Conservation (phyloP, 768 basidiomycete genomes). For the Leccinum fibrillosum region DNA sequence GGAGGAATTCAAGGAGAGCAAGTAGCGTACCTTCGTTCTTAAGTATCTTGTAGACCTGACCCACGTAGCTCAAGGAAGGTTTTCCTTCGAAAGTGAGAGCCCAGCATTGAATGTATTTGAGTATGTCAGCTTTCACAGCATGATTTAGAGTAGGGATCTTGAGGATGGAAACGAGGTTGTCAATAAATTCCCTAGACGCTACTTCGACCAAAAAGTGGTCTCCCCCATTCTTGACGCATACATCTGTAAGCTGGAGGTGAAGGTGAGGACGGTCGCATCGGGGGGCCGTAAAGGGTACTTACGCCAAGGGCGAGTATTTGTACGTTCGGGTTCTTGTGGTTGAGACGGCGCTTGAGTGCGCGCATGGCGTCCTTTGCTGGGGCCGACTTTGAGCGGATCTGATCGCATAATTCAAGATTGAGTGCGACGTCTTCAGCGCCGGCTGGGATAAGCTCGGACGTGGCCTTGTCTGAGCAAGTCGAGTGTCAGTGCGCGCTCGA, state of each 20-base stretch:
- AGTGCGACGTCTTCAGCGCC: slow-evolving; percentile 89
- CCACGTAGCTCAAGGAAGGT: slow-evolving; percentile 65
- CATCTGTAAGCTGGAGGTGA: slow-evolving; percentile 68
- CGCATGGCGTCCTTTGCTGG: slow-evolving; percentile 86
- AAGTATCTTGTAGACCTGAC: slow-evolving; percentile 76
- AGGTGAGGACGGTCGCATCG: slow-evolving; percentile 2
- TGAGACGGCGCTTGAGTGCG: slow-evolving; percentile 79
- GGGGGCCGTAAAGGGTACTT: slow-evolving; percentile 32
- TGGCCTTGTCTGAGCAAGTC: slow-evolving; percentile 79
- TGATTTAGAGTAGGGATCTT: slow-evolving; percentile 72
- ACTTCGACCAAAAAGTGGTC: slow-evolving; percentile 85
- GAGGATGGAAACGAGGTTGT: slow-evolving; percentile 87
- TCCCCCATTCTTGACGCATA: slow-evolving; percentile 96
- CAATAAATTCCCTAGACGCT: slow-evolving; percentile 88
- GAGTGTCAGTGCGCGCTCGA: slow-evolving; percentile 9
- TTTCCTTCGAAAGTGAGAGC: slow-evolving; percentile 86
- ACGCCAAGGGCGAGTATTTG: slow-evolving; percentile 85
- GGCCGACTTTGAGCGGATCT: slow-evolving; percentile 89
- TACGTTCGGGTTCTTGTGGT: slow-evolving; percentile 95
- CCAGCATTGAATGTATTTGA: slow-evolving; percentile 91
- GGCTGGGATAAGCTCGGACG: slow-evolving; percentile 80
- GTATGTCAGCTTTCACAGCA: slow-evolving; percentile 78
- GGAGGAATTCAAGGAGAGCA: not conserved
- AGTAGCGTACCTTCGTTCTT: slow-evolving; percentile 61
- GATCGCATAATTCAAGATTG: slow-evolving; percentile 94